phyloP scores from a whole-genome alignment of 257 asterid species.

The Solanum acaule region DNA sequence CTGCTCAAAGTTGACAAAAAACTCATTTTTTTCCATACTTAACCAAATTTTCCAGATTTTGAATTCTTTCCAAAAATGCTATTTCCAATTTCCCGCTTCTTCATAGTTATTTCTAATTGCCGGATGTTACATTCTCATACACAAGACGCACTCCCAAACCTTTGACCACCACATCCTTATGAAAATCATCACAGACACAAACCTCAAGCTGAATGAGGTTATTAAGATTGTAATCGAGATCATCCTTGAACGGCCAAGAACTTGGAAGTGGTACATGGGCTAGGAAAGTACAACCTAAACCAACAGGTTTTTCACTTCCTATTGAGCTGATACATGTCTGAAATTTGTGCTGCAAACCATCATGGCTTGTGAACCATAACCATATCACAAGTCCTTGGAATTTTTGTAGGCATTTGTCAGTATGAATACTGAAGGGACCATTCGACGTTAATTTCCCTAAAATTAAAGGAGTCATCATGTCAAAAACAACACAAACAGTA shows the following conservation, averaged over 20 bases:
- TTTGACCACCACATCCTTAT: background rate
- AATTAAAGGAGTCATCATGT: background rate
- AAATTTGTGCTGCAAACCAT: background rate
- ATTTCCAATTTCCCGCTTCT: too few species aligned
- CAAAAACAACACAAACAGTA: too few species aligned
- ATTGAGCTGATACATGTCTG: background rate
- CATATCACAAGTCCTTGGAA: background rate
- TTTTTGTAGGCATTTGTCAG: too few species aligned
- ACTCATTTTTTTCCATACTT: too few species aligned
- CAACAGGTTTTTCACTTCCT: background rate
- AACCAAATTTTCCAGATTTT: too few species aligned
- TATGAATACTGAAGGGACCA: too few species aligned
- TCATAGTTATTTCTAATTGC: too few species aligned
- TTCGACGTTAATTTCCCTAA: accelerated
- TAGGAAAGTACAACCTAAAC: background rate
- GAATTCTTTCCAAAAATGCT: too few species aligned
- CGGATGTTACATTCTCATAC: background rate
- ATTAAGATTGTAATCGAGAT: background rate
- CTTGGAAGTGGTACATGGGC: background rate
- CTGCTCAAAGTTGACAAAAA: too few species aligned
- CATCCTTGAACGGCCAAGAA: too few species aligned
- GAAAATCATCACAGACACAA: too few species aligned
- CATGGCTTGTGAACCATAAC: background rate
- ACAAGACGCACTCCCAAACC: background rate
- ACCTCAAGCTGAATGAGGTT: background rate